Conservation (phyloP, 192 early-diverging fungal genomes). For the Rhizophagus sp. region DNA sequence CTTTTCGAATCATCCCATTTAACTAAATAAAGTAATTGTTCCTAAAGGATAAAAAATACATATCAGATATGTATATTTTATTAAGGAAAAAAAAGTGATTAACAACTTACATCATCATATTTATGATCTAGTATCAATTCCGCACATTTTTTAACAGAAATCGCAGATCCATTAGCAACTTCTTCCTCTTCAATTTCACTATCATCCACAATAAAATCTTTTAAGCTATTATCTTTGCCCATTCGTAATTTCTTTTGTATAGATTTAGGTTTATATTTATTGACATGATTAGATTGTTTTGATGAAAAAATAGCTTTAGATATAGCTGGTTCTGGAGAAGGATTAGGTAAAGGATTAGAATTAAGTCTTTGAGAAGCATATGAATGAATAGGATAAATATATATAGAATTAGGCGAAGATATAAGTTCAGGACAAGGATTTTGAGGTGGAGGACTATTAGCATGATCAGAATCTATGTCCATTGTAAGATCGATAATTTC, state of each 20-base stretch:
- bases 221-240: background rate
- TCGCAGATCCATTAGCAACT: background rate
- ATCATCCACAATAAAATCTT: background rate
- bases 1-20: background rate
- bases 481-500: background rate
- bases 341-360: background rate
- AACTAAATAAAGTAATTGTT: background rate
- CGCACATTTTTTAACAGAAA: background rate
- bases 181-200: background rate
- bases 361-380: background rate
- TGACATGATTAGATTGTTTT: too few relatives aligned
- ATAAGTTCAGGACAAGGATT: background rate
- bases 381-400: background rate
- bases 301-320: too few relatives aligned
- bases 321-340: background rate
- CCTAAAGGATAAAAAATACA: background rate
- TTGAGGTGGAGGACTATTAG: background rate
- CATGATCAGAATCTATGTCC: background rate
- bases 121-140: background rate
- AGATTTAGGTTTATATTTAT: background rate
- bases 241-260: background rate
- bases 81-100: too few relatives aligned
- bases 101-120: background rate
- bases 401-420: background rate
- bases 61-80: background rate